A percentile compares a stretch with the other conserved stretches of the same genome.
These are phyloP conservation scores for Cercospora nicotianae DNA, from an alignment of 2,329 filamentous ascomycete genomes.

Conservation along the genomic window DNA sequence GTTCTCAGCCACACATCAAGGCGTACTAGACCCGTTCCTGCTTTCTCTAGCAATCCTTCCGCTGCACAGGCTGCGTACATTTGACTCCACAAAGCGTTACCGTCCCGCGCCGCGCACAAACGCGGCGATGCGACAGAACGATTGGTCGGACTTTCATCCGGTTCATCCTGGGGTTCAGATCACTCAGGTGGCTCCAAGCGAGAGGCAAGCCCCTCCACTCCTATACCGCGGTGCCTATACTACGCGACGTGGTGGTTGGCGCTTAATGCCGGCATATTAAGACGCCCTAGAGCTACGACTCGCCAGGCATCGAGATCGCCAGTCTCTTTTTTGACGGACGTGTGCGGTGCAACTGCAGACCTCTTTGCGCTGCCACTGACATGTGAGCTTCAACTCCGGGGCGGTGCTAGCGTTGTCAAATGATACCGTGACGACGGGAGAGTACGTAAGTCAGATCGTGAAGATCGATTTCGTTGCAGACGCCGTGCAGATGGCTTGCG, in stretches of 20 bases:
- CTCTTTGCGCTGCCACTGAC: background rate
- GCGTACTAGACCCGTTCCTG: background rate
- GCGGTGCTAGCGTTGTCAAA: slow-evolving; percentile 6
- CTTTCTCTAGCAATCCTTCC: background rate
- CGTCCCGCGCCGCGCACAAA: background rate
- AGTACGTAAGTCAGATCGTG: background rate
- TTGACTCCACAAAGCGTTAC: background rate
- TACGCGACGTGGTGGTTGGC: background rate
- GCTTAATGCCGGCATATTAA: background rate
- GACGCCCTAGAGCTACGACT: background rate
- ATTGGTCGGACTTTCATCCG: background rate
- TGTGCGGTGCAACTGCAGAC: background rate
- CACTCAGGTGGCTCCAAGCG: background rate
- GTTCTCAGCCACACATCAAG: background rate
- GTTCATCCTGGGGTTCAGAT: background rate
- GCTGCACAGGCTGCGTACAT: background rate
- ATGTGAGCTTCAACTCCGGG: background rate
- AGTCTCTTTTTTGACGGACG: background rate
- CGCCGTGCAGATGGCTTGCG: background rate
- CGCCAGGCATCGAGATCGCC: background rate
- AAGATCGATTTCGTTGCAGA: background rate
- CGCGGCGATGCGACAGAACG: background rate
- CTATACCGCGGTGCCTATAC: background rate
- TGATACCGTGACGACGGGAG: background rate
- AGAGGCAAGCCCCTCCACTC: background rate